phyloP scores from a whole-genome alignment of 208 protist species.

The Leishmania guyanensis region DNA sequence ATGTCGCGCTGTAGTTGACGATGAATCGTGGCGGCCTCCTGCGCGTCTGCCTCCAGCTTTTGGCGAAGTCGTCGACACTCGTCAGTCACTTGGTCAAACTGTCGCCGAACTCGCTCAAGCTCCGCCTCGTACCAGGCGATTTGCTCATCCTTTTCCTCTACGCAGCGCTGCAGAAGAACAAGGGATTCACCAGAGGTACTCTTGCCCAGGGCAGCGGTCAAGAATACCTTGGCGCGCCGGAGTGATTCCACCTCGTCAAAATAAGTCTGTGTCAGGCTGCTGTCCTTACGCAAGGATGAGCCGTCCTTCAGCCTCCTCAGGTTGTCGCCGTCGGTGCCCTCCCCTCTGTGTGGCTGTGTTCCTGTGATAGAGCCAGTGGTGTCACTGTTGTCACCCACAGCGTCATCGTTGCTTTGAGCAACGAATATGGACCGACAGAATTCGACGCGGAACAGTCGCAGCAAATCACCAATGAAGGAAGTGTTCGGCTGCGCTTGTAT shows the following conservation, averaged over 20 bases:
- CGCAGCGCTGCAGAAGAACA: conserved; percentile 44
- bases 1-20: conserved; percentile 53
- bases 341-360: neutral
- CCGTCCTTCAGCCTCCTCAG: too few relatives aligned
- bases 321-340: neutral
- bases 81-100: conserved; percentile 64
- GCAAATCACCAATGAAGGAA: conserved; percentile 55
- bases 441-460: conserved; percentile 86
- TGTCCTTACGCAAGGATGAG: neutral
- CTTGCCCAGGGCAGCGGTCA: conserved; percentile 53
- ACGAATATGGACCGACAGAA: conserved; percentile 82
- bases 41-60: conserved; percentile 35
- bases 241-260: conserved; percentile 80
- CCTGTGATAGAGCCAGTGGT: neutral
- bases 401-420: neutral
- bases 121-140: conserved; percentile 71
- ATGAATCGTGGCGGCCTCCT: conserved; percentile 25
- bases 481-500: conserved; percentile 48
- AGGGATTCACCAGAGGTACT: conserved; percentile 62
- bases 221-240: conserved; percentile 66
- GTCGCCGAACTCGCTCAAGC: conserved; percentile 61
- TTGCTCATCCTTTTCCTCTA: conserved; percentile 57
- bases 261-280: conserved; percentile 43
- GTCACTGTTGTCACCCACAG: neutral
- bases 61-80: conserved; percentile 49